Percentiles rank a stretch among this genome's conserved stretches.
Conservation (phyloP, 192 early-diverging fungal species). For the Obelidium mucronatum region DNA sequence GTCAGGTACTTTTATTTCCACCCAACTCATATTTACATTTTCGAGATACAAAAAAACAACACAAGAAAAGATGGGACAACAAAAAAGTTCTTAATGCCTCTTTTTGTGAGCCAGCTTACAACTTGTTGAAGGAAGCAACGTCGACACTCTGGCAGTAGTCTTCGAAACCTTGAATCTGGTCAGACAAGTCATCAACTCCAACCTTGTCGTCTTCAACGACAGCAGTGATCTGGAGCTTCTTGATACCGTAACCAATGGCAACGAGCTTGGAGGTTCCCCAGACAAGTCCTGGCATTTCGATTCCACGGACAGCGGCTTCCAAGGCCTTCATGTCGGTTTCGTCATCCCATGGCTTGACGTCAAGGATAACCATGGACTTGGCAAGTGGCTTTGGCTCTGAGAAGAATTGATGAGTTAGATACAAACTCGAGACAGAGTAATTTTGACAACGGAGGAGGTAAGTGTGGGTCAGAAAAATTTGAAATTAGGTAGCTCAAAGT, state of each 20-base stretch:
- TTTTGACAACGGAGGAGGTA: not conserved
- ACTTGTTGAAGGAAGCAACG: slow-evolving; percentile 36
- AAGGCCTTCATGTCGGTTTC: slow-evolving; percentile 86
- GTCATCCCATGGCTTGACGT: slow-evolving; percentile 99
- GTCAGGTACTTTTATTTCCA: too few relatives aligned
- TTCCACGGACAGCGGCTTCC: slow-evolving; percentile 72
- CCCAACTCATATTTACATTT: too few relatives aligned
- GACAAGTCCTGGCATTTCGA: slow-evolving; percentile 87
- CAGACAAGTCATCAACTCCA: slow-evolving; percentile 80
- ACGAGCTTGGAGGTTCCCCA: slow-evolving; percentile 85
- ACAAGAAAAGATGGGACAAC: not conserved
- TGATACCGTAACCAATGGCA: slow-evolving; percentile 93
- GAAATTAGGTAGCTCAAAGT: slow-evolving; percentile 44
- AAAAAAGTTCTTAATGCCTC: not conserved
- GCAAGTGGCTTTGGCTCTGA: slow-evolving; percentile 78
- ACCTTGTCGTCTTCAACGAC: slow-evolving; percentile 96
- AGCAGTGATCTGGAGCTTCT: slow-evolving; percentile 93
- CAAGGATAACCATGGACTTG: slow-evolving; percentile 92
- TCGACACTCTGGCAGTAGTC: slow-evolving; percentile 80
- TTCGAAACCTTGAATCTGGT: slow-evolving; percentile 77
- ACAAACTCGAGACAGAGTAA: too few relatives aligned
- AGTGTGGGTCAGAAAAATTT: slow-evolving; percentile 35
- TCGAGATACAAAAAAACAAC: not conserved
- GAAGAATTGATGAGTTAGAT: not conserved
- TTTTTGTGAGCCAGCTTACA: slow-evolving; percentile 9